Base-by-base conservation (phyloP, 768 basidiomycete species). In the Rossbeevera mucosa region DNA sequence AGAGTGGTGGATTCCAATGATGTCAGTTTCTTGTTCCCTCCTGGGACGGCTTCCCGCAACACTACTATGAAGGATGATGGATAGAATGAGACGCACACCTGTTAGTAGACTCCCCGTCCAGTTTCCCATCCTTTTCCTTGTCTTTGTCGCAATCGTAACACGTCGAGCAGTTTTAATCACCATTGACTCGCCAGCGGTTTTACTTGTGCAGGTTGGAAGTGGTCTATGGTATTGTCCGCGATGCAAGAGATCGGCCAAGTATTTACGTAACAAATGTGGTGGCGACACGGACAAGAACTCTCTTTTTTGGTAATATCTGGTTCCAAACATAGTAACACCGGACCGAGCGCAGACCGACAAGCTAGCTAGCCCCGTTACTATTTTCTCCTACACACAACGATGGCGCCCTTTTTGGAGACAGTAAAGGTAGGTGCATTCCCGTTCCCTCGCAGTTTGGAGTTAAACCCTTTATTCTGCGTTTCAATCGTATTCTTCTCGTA, bases 341-440 rank as follows among this genome's bases (percentile, higher is more conserved):
- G n/a, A 36, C 33, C 33, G 33, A 36, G 9, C 33, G 7, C 31
- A 16, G 9, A 33, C 7, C 31, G 16, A 33, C 30, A 12, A 29
- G 40, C 40, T 12, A 21, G 40, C 40, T n/a, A n/a, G n/a, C n/a
- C n/a, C n/a, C n/a, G n/a, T n/a, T n/a, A n/a, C 21, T 42, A 22
- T 13, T 14, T 13, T 50, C 48, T 38, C 42, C 59, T 11, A 12
- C 29, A 20, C 38, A 47, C 58, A 21, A 54, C 57, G 38, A 90
- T 90, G 88, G 81, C 88, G 1, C 86, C 88, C 16, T 91, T 87
- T 68, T 77, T 90, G 52, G 77, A 85, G 52, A 80, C 81, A 16
- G 77, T 90, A 45, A 86, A 79, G 72, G 88, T 81, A 57, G 58
- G 75, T 60, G 22, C 1, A 5, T 21, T 22, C 0, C 16, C 20